Base-by-base conservation (phyloP, 2,329 filamentous ascomycete genomes). In the Fusarium napiforme region DNA sequence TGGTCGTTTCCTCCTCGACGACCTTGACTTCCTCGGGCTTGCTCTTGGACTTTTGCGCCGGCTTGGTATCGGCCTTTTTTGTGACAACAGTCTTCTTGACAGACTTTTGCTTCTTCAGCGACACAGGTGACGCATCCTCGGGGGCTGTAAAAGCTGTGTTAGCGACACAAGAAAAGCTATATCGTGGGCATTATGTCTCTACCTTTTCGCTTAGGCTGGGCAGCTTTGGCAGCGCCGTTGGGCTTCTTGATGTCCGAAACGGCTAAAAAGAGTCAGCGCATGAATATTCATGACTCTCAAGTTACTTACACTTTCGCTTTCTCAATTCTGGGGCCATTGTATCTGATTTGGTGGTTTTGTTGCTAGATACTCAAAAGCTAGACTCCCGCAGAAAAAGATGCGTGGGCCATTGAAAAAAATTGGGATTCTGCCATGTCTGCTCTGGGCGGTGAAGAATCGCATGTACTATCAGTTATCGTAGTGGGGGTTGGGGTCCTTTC, bases 311-410 rank as follows among this genome's bases (percentile, higher is more conserved):
- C 72, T 82, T 81, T 79, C 79, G 73, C 74, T 81, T 84, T 64
- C 83, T 84, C 55, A 86, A 78, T 80, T 85, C 83, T 71, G 83
- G 84, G 40, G 85, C 84, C 85, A 87, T 87, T 78, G 74, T 79
- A 71, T 77, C 67, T 73, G 45, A 73, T 77, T 74, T 60, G 66
- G 32, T 53, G 60, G 62, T 64, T 56, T 72, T 55, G 43, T 57
- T 68, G 65, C 62, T 57, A 45, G 65, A 67, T 65, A 60, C 63
- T 56, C 66, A 72, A 69, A 76, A 67, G 65, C 73, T 75, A 45
- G 46, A 61, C 71, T 47, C 32, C 64, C 55, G 39, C 72, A 77
- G 75, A 79, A 74, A 74, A 75, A 79, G 72, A 74, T 59, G 66
- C 58, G 58, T 69, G 60, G 69, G 53, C 49, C 34, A 60, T 69